phyloP scores from a whole-genome alignment of 2,329 filamentous ascomycete genomes.

The Alternaria brassicae region DNA sequence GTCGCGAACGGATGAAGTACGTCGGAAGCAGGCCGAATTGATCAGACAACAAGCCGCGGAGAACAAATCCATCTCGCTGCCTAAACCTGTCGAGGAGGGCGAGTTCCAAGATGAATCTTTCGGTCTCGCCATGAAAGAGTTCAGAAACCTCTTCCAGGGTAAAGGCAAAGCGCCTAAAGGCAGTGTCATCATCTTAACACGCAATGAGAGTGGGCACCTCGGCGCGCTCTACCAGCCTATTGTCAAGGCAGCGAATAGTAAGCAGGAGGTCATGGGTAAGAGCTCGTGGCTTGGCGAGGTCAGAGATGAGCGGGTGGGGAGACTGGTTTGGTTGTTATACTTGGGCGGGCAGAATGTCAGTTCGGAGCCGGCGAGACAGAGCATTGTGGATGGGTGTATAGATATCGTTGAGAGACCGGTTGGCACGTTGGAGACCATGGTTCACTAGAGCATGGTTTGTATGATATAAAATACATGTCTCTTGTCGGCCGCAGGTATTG shows the following conservation, averaged over 20 bases:
- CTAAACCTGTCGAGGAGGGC: constrained; percentile 43
- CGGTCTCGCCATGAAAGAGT: constrained; percentile 74
- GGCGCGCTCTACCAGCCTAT: constrained; percentile 49
- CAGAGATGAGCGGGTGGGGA: constrained; percentile 78
- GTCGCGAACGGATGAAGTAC: constrained; percentile 67
- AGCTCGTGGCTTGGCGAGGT: constrained; percentile 73
- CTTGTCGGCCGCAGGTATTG: no score
- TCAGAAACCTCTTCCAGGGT: constrained; percentile 82
- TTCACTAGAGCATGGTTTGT: no score
- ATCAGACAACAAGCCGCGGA: constrained; percentile 55
- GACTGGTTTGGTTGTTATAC: constrained; percentile 88
- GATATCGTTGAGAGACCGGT: constrained; percentile 86
- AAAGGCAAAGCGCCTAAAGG: constrained; percentile 79
- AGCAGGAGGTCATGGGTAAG: constrained; percentile 53
- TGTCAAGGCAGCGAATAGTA: constrained; percentile 30
- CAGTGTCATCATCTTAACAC: constrained; percentile 75
- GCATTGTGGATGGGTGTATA: constrained; percentile 86
- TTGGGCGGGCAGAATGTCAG: constrained; percentile 85
- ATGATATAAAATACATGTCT: no score
- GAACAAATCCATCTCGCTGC: constrained; percentile 40
- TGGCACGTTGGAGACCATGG: constrained; percentile 83
- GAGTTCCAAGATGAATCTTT: constrained; percentile 77
- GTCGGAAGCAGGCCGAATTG: constrained; percentile 41
- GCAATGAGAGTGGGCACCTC: constrained; percentile 69
- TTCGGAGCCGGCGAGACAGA: constrained; percentile 80